Evolutionary conservation across 169 alveolate genomes (phyloP), one percentile per base, ranked within the genome.

Genomic region (Plasmodium chabaudi): DNA sequence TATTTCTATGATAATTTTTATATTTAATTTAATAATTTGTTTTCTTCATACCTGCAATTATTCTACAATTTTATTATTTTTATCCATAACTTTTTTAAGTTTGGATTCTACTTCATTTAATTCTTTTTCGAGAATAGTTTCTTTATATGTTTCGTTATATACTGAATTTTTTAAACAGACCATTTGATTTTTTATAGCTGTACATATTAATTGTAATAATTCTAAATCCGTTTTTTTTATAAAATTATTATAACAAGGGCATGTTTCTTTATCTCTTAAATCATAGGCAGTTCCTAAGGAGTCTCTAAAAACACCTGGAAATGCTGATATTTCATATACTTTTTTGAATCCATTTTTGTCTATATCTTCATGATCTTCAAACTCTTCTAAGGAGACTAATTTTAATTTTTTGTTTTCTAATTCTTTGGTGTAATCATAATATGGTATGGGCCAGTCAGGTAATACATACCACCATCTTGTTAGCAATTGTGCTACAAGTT

Each of bases 391-490:
- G n/a, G 94, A 79, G 7, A 95, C 97, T 34, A 93, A 79, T 87
- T 97, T 95, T 34, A 97, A 94, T 63, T 92, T 94, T 72, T 91
- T 89, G 92, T 94, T 92, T 46, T 88, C 89, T 15, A 97, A 87
- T 72, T 92, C 82, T 0, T 75, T 92, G 17, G 75, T 84, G 56
- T 94, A 96, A 75, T 97, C 95, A 65, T 91, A 95, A 75, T 97
- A 91, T 25, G 94, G 95, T 19, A 97, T 97, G 5, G 99, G 99
- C 99, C 99, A 97, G 9, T 95, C 97, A 5, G 99, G 99, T 17
- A 97, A 94, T 15, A 95, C 98, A 79, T 96, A 97, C 98, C 98
- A 96, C 98, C 98, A 97, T 42, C 99, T 65, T 25, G 91, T 77
- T 57, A 93, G 89, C 42, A 93, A 69, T 25, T 93, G 95, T 1